Evolutionary conservation across 2,329 filamentous ascomycete species (phyloP), one percentile per base, ranked within the genome.

Genomic region (Xylaria polymorpha): DNA sequence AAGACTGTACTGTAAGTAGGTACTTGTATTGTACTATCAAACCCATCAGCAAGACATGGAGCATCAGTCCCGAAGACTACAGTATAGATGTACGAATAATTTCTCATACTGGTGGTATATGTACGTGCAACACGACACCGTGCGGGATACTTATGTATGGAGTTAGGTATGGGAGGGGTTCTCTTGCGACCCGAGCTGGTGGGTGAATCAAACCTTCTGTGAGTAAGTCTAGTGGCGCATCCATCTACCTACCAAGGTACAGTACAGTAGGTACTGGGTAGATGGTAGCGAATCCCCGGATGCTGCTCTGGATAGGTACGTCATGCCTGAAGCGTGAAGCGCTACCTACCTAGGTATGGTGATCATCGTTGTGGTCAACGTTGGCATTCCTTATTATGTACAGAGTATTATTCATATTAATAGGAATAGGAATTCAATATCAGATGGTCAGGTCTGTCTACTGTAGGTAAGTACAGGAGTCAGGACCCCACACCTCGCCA

Each of bases 301-400:
- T 41, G 37, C 18, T 25, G 53, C 15, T 57, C 35, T 22, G 15
- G 37, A 29, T 41, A 32, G 59, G 37, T 51, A 55, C 66, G 58
- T 37, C 62, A 58, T 67, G 60, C 56, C 66, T 70, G 61, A 70
- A 29, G 51, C 58, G 43, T 70, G 61, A 59, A 37, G 51, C 58
- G 43, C 29, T 18, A 18, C 48, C 41, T 41, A n/a, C n/a, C n/a
- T n/a, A n/a, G n/a, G n/a, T n/a, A n/a, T n/a, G 57, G 44, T 25
- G 44, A 63, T 61, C 46, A 62, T 67, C 46, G 44, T 44, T 48
- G 44, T 44, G 25, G 32, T 48, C n/a, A 18, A 35, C 55, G 20
- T 43, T 57, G 18, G n/a, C 4, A 39, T 25, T 56, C 53, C 35
- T 57, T 43, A 18, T 25, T 18, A n/a, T 48, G 44, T 48, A 20